Conservation (phyloP, 2,329 filamentous ascomycete genomes). For the Davidsoniella eucalypti region DNA sequence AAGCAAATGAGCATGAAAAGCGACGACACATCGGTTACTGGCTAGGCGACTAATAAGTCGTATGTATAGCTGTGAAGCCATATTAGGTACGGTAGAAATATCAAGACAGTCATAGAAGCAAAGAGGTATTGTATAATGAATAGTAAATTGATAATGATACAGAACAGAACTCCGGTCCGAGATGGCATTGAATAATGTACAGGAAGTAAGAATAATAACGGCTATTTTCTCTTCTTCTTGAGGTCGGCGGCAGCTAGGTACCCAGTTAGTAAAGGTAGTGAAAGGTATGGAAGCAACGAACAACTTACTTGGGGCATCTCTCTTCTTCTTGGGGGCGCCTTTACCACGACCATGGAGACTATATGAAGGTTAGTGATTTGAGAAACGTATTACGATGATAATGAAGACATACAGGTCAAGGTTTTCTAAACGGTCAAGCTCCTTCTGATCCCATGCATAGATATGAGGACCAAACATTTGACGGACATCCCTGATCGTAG, state of each 20-base stretch:
- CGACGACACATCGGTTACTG: too few species aligned
- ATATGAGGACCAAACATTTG: conserved; percentile 50
- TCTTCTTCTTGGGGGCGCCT: conserved; percentile 79
- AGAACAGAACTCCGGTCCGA: conserved; percentile 3
- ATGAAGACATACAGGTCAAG: conserved; percentile 40
- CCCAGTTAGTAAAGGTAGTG: conserved; percentile 1
- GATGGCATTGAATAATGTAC: conserved; percentile 10
- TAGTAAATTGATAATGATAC: conserved; percentile 9
- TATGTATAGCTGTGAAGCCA: too few species aligned
- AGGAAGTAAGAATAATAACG: neutral
- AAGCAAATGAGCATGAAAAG: too few species aligned
- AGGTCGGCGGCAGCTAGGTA: conserved; percentile 10
- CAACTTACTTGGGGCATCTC: conserved; percentile 27
- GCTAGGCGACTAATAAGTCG: too few species aligned
- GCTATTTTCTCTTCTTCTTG: conserved; percentile 16
- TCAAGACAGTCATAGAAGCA: neutral
- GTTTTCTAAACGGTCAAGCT: conserved; percentile 65
- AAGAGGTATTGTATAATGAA: neutral
- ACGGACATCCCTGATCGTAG: conserved; percentile 57
- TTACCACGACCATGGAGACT: conserved; percentile 62
- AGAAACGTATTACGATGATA: neutral
- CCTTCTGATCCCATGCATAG: conserved; percentile 54
- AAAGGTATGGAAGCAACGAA: neutral
- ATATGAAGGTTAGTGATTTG: conserved; percentile 7
- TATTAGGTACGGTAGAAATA: too few species aligned